Percentiles rank a stretch among this genome's conserved stretches.
Conservation (phyloP, 345 rosid species). For the Arabidopsis thaliana region TAIR10.1 NC_003071.7:17565501-17566000, state of each 20-base stretch:
- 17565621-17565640: background rate
- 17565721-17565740: slow-evolving; percentile 94
- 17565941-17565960: slow-evolving; percentile 52
- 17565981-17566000: slow-evolving; percentile 15
- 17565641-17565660: slow-evolving; percentile 70
- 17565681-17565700: slow-evolving; percentile 78
- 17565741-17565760: slow-evolving; percentile 73
- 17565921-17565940: slow-evolving; percentile 63
- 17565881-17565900: background rate
- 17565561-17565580: slow-evolving; percentile 1
- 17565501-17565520: background rate
- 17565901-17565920: slow-evolving; percentile 56
- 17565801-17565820: slow-evolving; percentile 38
- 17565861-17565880: background rate
- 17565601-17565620: background rate
- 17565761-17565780: slow-evolving; percentile 85
- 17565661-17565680: slow-evolving; percentile 81
- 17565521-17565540: background rate
- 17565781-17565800: slow-evolving; percentile 11
- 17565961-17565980: slow-evolving; percentile 52
- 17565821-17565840: slow-evolving; percentile 1
- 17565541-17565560: background rate
- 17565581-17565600: background rate
- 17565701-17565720: slow-evolving; percentile 85
- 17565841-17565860: background rate